These are phyloP conservation scores for Beauveria scarabaeidicola DNA, from an alignment of 2,329 filamentous ascomycete species.

Conservation along the genomic window DNA sequence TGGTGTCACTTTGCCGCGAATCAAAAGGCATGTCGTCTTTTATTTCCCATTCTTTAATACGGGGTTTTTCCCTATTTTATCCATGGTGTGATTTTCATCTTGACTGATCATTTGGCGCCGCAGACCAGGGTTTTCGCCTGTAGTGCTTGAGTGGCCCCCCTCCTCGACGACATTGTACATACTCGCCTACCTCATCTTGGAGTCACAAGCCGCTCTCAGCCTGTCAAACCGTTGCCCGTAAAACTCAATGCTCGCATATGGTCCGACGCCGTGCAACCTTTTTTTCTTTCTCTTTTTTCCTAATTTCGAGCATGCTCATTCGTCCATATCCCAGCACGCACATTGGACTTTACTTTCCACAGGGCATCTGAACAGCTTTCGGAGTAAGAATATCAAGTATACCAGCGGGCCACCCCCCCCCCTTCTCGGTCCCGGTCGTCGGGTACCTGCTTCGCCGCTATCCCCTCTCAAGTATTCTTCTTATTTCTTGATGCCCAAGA, in stretches of 20 bases:
- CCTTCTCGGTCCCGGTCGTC: not conserved
- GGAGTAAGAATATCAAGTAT: not conserved
- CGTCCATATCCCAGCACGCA: not conserved
- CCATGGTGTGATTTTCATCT: not conserved
- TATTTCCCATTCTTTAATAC: not conserved
- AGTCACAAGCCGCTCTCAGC: constrained; percentile 1
- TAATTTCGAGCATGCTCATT: not conserved
- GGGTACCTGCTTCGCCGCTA: constrained; percentile 1
- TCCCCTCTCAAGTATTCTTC: too few species aligned
- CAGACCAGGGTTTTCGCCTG: not conserved
- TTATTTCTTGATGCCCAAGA: constrained; percentile 1
- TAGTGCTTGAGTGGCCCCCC: not conserved
- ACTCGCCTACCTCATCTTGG: not conserved
- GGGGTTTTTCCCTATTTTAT: not conserved
- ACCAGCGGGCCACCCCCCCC: not conserved
- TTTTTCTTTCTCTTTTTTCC: not conserved
- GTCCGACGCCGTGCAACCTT: not conserved
- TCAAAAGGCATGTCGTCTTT: not conserved
- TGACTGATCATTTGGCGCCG: not conserved
- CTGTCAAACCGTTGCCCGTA: not conserved
- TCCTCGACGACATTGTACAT: not conserved
- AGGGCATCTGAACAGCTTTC: not conserved
- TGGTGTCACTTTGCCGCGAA: not conserved
- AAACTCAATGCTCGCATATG: not conserved
- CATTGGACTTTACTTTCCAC: not conserved